A percentile compares a stretch with the other conserved stretches of the same genome.
phyloP scores from a whole-genome alignment of 83 land plant genomes.

The Diphasiastrum complanatum region DNA sequence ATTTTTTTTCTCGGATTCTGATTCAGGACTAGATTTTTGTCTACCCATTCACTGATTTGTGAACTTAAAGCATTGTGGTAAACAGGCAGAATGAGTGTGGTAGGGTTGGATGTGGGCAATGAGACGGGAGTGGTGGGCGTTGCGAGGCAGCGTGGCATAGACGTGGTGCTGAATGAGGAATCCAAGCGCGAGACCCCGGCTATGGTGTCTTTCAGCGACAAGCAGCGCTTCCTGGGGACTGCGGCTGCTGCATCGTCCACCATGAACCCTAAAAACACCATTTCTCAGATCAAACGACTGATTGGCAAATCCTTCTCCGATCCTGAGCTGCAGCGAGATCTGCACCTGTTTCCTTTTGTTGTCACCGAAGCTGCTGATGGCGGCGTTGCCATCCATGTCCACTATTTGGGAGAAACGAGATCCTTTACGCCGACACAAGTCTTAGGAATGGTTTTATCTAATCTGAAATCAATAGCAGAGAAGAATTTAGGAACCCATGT shows the following conservation, averaged over 20 bases:
- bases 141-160: slow-evolving; percentile 75
- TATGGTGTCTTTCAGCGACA: slow-evolving; percentile 73
- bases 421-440: slow-evolving; percentile 64
- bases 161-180: slow-evolving; percentile 86
- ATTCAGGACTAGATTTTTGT: neutral
- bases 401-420: slow-evolving; percentile 48
- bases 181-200: slow-evolving; percentile 89
- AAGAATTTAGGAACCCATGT: slow-evolving; percentile 49
- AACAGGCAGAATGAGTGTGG: slow-evolving; percentile 64
- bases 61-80: neutral
- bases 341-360: slow-evolving; percentile 40
- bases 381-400: slow-evolving; percentile 42
- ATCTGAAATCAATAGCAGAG: slow-evolving; percentile 74
- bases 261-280: slow-evolving; percentile 70
- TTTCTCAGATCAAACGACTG: slow-evolving; percentile 78
- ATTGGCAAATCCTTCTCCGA: slow-evolving; percentile 49
- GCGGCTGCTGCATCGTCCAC: slow-evolving; percentile 65
- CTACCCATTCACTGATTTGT: neutral
- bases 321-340: slow-evolving; percentile 54
- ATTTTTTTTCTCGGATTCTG: neutral
- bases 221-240: slow-evolving; percentile 75
- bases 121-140: slow-evolving; percentile 81
- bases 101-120: slow-evolving; percentile 91
- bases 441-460: slow-evolving; percentile 77
- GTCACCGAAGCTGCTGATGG: slow-evolving; percentile 70